Conservation (phyloP, 2,329 filamentous ascomycete species). For the Fusarium sublunatum region DNA sequence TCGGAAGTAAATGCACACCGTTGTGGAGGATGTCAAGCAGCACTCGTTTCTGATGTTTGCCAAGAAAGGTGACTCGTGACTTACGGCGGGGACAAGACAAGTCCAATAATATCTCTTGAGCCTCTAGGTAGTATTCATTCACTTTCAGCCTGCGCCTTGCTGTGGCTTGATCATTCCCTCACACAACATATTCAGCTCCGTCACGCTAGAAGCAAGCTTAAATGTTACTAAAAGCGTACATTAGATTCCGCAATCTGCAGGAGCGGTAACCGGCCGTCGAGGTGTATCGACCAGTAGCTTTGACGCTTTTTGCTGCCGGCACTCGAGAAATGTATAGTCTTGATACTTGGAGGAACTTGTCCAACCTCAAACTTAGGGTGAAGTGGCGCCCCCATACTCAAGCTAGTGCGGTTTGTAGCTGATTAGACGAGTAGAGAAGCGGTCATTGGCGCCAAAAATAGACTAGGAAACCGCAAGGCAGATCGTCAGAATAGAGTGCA, state of each 20-base stretch:
- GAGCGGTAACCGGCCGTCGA: background rate
- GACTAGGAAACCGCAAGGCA: conserved; percentile 7
- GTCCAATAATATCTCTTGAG: no score
- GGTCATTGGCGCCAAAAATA: conserved; percentile 26
- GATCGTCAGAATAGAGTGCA: background rate
- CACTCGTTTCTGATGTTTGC: no score
- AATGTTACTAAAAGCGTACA: background rate
- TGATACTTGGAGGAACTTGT: background rate
- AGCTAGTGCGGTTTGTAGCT: background rate
- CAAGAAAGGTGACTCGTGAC: no score
- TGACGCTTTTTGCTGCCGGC: background rate
- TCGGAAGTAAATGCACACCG: no score
- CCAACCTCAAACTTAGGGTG: background rate
- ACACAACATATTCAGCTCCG: conserved; percentile 1
- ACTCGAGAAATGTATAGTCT: background rate
- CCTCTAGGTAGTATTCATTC: no score
- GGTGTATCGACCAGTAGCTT: background rate
- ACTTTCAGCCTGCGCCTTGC: conserved; percentile 1
- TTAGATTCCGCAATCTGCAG: background rate
- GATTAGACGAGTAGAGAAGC: background rate
- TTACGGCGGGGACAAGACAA: no score
- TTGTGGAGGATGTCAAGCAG: no score
- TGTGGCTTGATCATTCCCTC: background rate
- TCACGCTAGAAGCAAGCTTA: conserved; percentile 6
- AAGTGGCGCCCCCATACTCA: conserved; percentile 5